These are phyloP conservation scores for Onygenales sp. DNA, from an alignment of 2,329 filamentous ascomycete genomes.

Conservation along the genomic window DNA sequence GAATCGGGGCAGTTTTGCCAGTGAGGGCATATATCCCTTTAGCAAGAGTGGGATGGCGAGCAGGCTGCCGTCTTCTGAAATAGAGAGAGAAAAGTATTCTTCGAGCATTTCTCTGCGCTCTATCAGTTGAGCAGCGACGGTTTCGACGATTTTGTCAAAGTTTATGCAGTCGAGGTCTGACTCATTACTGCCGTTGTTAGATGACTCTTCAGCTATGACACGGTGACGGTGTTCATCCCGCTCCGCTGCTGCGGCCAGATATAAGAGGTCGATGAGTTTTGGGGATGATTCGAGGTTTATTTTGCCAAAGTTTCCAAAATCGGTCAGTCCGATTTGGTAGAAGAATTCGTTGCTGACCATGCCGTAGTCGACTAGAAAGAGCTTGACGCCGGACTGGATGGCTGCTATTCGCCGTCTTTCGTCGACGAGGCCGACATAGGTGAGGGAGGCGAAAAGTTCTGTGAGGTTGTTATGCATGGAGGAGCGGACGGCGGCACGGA, in stretches of 20 bases:
- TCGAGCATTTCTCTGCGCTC: conserved; percentile 73
- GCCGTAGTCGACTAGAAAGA: conserved; percentile 90
- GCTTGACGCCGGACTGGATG: conserved; percentile 82
- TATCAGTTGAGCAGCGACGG: conserved; percentile 46
- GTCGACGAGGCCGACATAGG: conserved; percentile 89
- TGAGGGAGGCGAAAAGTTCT: conserved; percentile 77
- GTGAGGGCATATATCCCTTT: conserved; percentile 76
- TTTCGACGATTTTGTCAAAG: conserved; percentile 53
- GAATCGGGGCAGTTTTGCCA: conserved; percentile 83
- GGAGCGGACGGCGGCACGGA: conserved; percentile 71
- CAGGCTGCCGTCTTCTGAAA: conserved; percentile 68
- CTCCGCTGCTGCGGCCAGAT: conserved; percentile 64
- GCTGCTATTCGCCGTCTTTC: conserved; percentile 78
- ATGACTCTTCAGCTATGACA: not conserved
- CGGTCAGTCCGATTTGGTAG: conserved; percentile 87
- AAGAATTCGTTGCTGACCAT: conserved; percentile 81
- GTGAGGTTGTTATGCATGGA: conserved; percentile 77
- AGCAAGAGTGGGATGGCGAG: conserved; percentile 72
- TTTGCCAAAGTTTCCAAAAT: conserved; percentile 88
- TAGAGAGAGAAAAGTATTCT: conserved; percentile 85
- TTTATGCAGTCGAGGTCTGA: conserved; percentile 58
- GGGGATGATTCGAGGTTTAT: conserved; percentile 74
- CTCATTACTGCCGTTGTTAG: not conserved
- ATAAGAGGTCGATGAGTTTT: conserved; percentile 59
- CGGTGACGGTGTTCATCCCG: conserved; percentile 33